phyloP scores from a whole-genome alignment of 768 basidiomycete genomes.

The Gautieria morchelliformis region DNA sequence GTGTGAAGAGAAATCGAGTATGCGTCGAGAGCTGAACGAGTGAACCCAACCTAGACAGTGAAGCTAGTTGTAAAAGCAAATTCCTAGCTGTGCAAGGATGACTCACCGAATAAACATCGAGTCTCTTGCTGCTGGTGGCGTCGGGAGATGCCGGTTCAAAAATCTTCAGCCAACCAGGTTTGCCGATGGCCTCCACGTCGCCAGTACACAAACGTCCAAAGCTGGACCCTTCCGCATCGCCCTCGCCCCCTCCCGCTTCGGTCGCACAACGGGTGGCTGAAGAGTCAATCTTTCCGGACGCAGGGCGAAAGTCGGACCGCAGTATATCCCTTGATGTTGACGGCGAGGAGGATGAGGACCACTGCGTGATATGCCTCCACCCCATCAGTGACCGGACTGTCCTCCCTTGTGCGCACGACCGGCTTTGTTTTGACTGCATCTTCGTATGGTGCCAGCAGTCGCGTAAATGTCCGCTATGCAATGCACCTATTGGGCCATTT shows the following conservation, averaged over 20 bases:
- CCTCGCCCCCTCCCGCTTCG: neutral
- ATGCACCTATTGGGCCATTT: conserved; percentile 57
- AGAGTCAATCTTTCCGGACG: neutral
- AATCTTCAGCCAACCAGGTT: neutral
- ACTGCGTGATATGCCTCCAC: conserved; percentile 86
- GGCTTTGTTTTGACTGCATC: conserved; percentile 90
- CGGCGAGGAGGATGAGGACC: conserved; percentile 38
- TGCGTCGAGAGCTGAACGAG: conserved; percentile 29
- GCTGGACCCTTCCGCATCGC: conserved; percentile 20
- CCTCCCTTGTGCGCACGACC: conserved; percentile 73
- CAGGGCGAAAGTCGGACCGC: neutral
- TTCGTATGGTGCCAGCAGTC: conserved; percentile 70
- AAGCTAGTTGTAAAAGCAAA: neutral
- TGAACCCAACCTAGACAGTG: conserved; percentile 9
- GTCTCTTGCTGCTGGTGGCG: too few species aligned
- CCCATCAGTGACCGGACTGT: conserved; percentile 66
- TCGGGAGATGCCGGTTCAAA: neutral
- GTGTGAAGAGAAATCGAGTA: conserved; percentile 48
- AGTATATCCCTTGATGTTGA: neutral
- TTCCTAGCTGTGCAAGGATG: too few species aligned
- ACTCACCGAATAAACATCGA: too few species aligned
- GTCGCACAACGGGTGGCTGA: neutral
- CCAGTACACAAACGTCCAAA: conserved; percentile 28
- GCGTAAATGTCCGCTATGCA: conserved; percentile 68
- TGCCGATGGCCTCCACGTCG: conserved; percentile 9